Base-by-base conservation (phyloP, 768 basidiomycete species). In the Pilatotrama ljubarskyi region DNA sequence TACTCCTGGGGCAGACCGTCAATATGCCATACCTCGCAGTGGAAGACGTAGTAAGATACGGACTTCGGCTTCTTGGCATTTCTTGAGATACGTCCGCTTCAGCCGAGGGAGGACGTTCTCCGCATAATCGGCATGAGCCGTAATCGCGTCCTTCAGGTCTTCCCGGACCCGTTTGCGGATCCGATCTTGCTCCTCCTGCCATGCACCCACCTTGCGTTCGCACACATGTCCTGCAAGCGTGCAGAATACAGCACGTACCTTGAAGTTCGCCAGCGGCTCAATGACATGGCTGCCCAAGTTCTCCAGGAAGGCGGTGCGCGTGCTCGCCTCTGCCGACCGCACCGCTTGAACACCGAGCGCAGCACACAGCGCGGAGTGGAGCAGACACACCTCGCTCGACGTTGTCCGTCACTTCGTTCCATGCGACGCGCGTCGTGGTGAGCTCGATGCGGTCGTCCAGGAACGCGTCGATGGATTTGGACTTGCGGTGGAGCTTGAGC, bases 121-220 rank as follows among this genome's bases (percentile, higher is more conserved):
- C 11, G 87, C 86, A 69, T 86, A 94, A 32, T 96, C 94, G 32
- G 82, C 82, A 72, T 96, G 94, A 35, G 88, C 84, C 54, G 73
- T 65, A n/a, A 78, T 77, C 0, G 93, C 91, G 9, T 85, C 85
- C 72, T 93, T 94, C 55, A 95, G 73, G 70, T 95, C 94, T 68
- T 96, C 94, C 71, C 90, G 93, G 72, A 97, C 89, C 25, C 92
- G 86, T 70, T 92, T 91, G 47, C 91, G 82, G n/a, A 93, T 95
- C 37, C 95, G 84, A 54, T 93, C 91, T 76, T 96, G 94, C 11
- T 88, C 89, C 66, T 95, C 93, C 92, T 94, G 61, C 10, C 14
- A 20, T 18, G 29, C 29, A 32, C 29, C 29, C 29, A 38, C 32
- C 32, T n/a, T 15, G 41, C 29, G 47, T 36, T 50, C 25, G 55